These are phyloP conservation scores for Ambrosiella beaveri DNA, from an alignment of 2,329 filamentous ascomycete genomes.

Conservation along the genomic window DNA sequence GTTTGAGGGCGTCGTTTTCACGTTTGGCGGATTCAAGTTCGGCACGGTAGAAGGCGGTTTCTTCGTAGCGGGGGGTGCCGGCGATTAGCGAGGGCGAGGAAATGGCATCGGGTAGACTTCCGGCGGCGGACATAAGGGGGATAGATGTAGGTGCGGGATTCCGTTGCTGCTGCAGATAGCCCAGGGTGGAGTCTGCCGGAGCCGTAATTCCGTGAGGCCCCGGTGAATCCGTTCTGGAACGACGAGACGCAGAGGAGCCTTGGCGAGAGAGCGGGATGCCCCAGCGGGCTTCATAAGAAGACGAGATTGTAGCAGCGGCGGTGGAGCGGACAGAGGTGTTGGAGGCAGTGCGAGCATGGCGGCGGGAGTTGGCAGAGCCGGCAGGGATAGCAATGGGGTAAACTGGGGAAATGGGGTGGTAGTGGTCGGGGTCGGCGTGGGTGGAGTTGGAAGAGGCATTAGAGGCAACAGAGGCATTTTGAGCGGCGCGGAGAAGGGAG, in stretches of 20 bases:
- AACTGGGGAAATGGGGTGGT: conserved; percentile 37
- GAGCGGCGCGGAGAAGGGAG: conserved; percentile 55
- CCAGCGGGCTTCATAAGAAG: conserved; percentile 21
- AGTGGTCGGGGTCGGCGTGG: conserved; percentile 34
- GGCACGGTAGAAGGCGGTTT: conserved; percentile 39
- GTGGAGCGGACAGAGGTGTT: conserved; percentile 37
- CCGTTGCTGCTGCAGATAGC: conserved; percentile 32
- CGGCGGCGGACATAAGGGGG: conserved; percentile 12
- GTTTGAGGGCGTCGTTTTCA: conserved; percentile 46
- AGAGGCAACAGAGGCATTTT: conserved; percentile 48
- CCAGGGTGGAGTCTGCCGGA: conserved; percentile 22
- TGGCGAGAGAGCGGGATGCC: conserved; percentile 34
- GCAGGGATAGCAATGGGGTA: conserved; percentile 32
- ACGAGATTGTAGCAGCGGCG: conserved; percentile 23
- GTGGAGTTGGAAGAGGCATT: conserved; percentile 47
- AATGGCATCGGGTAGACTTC: conserved; percentile 11
- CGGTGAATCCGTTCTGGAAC: conserved; percentile 34
- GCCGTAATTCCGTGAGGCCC: conserved; percentile 13
- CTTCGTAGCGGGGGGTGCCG: conserved; percentile 43
- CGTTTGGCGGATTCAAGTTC: conserved; percentile 44
- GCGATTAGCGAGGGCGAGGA: conserved; percentile 37
- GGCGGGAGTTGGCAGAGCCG: conserved; percentile 24
- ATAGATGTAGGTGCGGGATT: conserved; percentile 22
- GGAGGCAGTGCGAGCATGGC: conserved; percentile 42
- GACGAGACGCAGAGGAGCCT: conserved; percentile 36